Evolutionary conservation across 129 eudicot species (phyloP).

Genomic region (Arctium minus): DNA sequence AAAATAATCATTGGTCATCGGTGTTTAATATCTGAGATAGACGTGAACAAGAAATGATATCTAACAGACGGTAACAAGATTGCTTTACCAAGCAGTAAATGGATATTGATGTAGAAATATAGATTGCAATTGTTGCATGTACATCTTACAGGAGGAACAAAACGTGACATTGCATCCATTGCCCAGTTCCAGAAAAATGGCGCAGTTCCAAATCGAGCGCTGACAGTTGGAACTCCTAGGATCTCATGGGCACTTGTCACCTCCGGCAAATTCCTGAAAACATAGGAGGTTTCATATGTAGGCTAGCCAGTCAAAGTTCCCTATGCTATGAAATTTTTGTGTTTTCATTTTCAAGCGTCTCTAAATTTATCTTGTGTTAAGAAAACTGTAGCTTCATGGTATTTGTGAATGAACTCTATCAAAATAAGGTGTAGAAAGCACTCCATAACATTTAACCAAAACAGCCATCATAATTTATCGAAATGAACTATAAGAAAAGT

Average conservation of each 20-base stretch:
- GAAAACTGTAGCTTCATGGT: background rate
- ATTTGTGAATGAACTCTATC: background rate
- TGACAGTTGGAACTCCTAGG: slow-evolving; percentile 85
- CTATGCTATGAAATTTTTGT: background rate
- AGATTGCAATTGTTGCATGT: background rate
- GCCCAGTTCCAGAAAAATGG: slow-evolving; percentile 99
- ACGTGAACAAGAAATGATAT: background rate
- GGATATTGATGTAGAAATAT: background rate
- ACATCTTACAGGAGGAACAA: slow-evolving; percentile 64
- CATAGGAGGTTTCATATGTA: background rate
- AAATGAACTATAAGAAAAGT: too few species aligned
- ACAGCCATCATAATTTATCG: background rate
- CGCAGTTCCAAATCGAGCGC: slow-evolving; percentile 97
- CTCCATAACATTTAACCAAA: background rate
- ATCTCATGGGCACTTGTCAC: slow-evolving; percentile 73
- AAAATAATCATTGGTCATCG: slow-evolving; percentile 3
- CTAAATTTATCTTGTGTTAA: background rate
- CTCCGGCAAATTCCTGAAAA: slow-evolving; percentile 85
- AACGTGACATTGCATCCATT: slow-evolving; percentile 73
- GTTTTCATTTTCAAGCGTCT: background rate
- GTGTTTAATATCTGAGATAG: slow-evolving; percentile 9
- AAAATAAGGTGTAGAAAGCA: background rate
- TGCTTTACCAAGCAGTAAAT: background rate
- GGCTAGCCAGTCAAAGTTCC: slow-evolving; percentile 1
- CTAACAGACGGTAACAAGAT: slow-evolving; percentile 3